A percentile compares a stretch with the other conserved stretches of the same genome.
Evolutionary conservation across 164 flowering plant genomes (phyloP).

Genomic region (Amborella trichopoda): DNA sequence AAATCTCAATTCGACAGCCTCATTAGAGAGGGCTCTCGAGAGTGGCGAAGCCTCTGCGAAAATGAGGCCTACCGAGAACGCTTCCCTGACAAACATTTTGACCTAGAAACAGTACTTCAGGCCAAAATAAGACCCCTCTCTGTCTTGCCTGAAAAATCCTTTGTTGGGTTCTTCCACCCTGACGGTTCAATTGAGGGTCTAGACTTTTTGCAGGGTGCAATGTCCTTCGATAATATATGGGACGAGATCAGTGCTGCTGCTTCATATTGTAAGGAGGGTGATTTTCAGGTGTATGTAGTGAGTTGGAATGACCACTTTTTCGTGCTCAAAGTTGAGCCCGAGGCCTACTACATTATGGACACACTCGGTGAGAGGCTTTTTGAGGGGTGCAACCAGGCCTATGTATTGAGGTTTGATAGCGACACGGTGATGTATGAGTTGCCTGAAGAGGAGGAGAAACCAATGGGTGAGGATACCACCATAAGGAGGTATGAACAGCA

Average conservation of each 20-base stretch:
- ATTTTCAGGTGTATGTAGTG: conserved; percentile 57
- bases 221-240: conserved; percentile 98
- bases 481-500: conserved; percentile 9
- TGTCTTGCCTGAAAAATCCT: conserved; percentile 60
- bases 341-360: conserved; percentile 86
- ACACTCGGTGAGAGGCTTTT: conserved; percentile 89
- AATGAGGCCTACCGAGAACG: conserved; percentile 51
- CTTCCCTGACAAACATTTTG: conserved; percentile 96
- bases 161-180: conserved; percentile 87
- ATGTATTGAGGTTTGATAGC: conserved; percentile 68
- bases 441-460: conserved; percentile 30
- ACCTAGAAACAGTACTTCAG: conserved; percentile 85
- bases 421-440: conserved; percentile 38
- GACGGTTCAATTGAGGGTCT: conserved; percentile 67
- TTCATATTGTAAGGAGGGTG: conserved; percentile 16
- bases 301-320: conserved; percentile 99
- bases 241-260: conserved; percentile 56
- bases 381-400: conserved; percentile 93
- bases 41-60: conserved; percentile 91
- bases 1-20: conserved; percentile 84
- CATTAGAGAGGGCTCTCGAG: conserved; percentile 86
- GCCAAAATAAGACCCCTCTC: conserved; percentile 72
- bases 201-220: conserved; percentile 79
- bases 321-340: conserved; percentile 75
- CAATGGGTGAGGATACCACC: conserved; percentile 15